Evolutionary conservation across 371 early-diverging fungal species (phyloP), one percentile per base, ranked within the genome.

Genomic region (Apophysomyces elegans): DNA sequence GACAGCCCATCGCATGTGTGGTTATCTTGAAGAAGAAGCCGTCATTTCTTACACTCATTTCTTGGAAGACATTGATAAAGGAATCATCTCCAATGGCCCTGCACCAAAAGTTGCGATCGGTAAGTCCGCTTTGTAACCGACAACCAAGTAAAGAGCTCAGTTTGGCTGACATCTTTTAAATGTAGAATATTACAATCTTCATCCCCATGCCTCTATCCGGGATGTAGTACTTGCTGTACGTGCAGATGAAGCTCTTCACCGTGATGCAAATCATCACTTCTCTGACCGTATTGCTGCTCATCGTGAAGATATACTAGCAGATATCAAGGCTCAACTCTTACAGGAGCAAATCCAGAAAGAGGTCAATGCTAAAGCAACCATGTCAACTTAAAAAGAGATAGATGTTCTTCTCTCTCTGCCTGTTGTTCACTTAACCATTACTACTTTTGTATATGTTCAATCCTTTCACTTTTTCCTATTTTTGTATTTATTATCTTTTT

Each of bases 161-260:
- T 26, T 26, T 26, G 32, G 32, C 39, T 58, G 21, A 50, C 21
- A 26, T 26, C 32, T 26, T 26, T 50, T 8, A 21, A 50, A 9
- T n/a, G 21, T 21, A 50, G 91, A 93, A 41, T 99, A 99, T 72
- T 99, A 96, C 93, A 89, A 94, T 47, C 78, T 99, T 37, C 85
- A 84, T 12, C 84, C 91, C 0, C 70, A 84, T 13, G 96, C 99
- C 2, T 92, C 90, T 4, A 71, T 99, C 47, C 85, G 93, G 14
- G 98, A 99, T 62, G 93, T 97, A 7, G 95, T 96, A n/a, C 73
- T 93, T 18, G 97, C 96, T 35, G 90, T 99, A 9, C 84, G 99
- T n/a, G 91, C 96, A 5, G 99, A 99, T 69, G 99, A 99, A 74
- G 95, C 92, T 5, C 79, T 91, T n/a, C 99, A 99, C 70, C 86